A percentile compares a stretch with the other conserved stretches of the same genome.
Evolutionary conservation across 2,329 filamentous ascomycete genomes (phyloP).

Genomic region (Hypoxylon sp.): DNA sequence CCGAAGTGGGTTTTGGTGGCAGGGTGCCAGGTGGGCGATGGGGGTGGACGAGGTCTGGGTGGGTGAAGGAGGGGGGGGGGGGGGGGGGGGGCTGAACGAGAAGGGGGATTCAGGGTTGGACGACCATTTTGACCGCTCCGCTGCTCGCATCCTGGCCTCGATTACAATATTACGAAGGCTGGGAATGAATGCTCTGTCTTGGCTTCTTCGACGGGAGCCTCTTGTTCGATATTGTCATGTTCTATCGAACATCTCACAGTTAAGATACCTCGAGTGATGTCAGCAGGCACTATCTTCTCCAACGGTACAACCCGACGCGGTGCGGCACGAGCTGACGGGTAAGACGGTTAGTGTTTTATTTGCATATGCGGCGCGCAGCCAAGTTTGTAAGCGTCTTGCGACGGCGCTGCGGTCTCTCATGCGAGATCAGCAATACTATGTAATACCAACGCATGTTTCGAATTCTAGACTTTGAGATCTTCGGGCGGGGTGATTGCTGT

Average conservation of each 20-base stretch:
- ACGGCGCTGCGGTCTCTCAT: no score
- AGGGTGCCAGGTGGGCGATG: no score
- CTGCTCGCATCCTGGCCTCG: neutral
- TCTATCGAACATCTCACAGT: neutral
- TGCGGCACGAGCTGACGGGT: conserved; percentile 3
- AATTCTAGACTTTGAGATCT: conserved; percentile 9
- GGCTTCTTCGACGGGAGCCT: neutral
- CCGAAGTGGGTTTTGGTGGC: no score
- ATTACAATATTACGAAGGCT: conserved; percentile 7
- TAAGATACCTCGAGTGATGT: conserved; percentile 15
- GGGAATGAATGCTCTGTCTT: neutral
- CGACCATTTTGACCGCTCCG: conserved; percentile 16
- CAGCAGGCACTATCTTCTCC: conserved; percentile 10
- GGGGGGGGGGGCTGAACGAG: neutral
- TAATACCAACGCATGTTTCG: neutral
- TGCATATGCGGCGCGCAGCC: conserved; percentile 11
- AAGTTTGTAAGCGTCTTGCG: no score
- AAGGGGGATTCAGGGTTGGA: neutral
- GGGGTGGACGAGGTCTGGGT: no score
- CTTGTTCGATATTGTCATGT: conserved; percentile 12
- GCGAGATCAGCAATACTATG: neutral
- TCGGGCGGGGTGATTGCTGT: conserved; percentile 19
- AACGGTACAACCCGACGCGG: conserved; percentile 15
- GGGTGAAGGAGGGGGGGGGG: conserved; percentile 18
- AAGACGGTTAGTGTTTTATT: conserved; percentile 10